Evolutionary conservation across 73 alveolate species (phyloP).

Genomic region (Paraurostyla sp.): DNA sequence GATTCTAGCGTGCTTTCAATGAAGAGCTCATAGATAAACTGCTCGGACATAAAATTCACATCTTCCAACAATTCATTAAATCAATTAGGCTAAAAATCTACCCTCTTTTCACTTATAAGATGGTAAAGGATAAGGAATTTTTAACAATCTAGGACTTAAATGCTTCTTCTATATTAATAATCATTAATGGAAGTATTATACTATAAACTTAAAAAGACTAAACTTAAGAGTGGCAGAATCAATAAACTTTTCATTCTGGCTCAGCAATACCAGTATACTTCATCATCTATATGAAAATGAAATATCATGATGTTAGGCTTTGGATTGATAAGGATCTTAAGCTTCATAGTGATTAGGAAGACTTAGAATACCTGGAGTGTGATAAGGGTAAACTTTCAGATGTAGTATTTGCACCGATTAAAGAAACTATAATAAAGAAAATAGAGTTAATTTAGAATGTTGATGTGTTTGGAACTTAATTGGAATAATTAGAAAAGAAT

Average conservation of each 20-base stretch:
- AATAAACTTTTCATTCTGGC: neutral
- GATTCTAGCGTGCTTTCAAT: neutral
- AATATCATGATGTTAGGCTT: neutral
- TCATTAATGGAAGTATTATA: neutral
- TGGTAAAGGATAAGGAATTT: neutral
- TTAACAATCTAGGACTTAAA: neutral
- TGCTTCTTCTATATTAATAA: neutral
- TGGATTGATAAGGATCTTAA: neutral
- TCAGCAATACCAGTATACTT: neutral
- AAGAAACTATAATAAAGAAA: slow-evolving; percentile 12
- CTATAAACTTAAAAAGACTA: neutral
- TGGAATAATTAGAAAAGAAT: neutral
- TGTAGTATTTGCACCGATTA: neutral
- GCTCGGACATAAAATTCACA: neutral
- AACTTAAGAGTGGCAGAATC: neutral
- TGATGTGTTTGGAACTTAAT: neutral
- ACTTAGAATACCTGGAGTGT: slow-evolving; percentile 21
- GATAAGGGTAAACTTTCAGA: neutral
- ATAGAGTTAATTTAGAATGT: slow-evolving; percentile 25
- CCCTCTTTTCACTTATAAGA: neutral
- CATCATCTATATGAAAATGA: neutral
- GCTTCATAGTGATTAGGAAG: neutral
- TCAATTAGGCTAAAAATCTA: neutral
- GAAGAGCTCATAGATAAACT: slow-evolving; percentile 7
- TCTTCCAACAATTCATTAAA: neutral